phyloP scores from a whole-genome alignment of 495 filamentous ascomycete genomes.

The Xylaria longipes region DNA sequence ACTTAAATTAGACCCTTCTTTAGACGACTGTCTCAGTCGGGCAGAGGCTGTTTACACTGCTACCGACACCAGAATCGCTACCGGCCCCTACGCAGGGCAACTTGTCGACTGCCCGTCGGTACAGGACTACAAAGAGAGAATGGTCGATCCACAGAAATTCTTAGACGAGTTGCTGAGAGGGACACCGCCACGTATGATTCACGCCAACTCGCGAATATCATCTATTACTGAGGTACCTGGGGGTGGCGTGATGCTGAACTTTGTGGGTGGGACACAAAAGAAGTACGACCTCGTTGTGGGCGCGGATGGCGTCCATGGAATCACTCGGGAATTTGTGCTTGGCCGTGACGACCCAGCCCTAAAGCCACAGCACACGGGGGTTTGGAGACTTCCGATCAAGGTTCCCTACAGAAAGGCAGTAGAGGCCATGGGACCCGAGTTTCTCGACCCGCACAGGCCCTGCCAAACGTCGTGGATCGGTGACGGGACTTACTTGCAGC shows the following conservation, averaged over 20 bases:
- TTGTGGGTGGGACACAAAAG: conserved; percentile 35
- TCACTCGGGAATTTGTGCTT: conserved; percentile 35
- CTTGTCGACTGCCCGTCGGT: conserved; percentile 23
- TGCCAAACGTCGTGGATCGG: conserved; percentile 33
- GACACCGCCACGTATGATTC: conserved; percentile 35
- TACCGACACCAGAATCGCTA: conserved; percentile 25
- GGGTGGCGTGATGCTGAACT: conserved; percentile 31
- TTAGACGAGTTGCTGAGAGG: conserved; percentile 32
- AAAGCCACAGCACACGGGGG: conserved; percentile 30
- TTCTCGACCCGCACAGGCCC: conserved; percentile 32
- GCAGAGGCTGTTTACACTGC: conserved; percentile 33
- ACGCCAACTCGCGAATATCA: conserved; percentile 29
- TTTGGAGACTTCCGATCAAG: conserved; percentile 35
- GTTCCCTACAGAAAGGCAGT: conserved; percentile 35
- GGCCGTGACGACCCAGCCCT: conserved; percentile 28
- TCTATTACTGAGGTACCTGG: conserved; percentile 30
- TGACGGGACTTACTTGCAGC: conserved; percentile 29
- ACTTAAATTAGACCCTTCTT: conserved; percentile 32
- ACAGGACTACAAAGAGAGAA: conserved; percentile 15
- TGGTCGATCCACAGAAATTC: conserved; percentile 35
- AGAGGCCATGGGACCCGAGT: conserved; percentile 32
- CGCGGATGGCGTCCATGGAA: conserved; percentile 35
- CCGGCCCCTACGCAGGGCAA: conserved; percentile 32
- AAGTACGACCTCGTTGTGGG: conserved; percentile 38
- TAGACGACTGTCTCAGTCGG: conserved; percentile 34